Evolutionary conservation across 2,329 filamentous ascomycete species (phyloP).

Genomic region (Lachnellula hyalina): DNA sequence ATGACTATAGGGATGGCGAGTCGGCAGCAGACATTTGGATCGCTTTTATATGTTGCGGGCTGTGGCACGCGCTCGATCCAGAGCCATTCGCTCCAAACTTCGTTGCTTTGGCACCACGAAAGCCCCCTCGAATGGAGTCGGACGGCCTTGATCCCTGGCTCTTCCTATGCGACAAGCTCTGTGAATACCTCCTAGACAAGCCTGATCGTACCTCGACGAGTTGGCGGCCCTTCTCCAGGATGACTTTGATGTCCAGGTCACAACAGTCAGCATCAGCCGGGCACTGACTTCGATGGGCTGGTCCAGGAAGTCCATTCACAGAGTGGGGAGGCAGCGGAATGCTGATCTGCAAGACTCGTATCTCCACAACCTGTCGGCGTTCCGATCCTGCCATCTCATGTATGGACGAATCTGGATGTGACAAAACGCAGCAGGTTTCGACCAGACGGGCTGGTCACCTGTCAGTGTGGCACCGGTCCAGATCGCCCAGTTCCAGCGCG

Average conservation of each 20-base stretch:
- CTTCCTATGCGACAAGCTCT: too few species aligned
- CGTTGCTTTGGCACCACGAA: constrained; percentile 3
- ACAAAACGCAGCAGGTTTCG: constrained; percentile 33
- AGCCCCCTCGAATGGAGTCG: constrained; percentile 2
- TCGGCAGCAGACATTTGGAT: too few species aligned
- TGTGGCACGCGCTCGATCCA: neutral
- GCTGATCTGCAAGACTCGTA: constrained; percentile 34
- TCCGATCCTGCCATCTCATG: constrained; percentile 32
- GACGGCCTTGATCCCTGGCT: neutral
- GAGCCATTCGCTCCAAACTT: neutral
- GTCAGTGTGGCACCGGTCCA: constrained; percentile 27
- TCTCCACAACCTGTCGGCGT: constrained; percentile 31
- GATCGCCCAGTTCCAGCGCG: constrained; percentile 22
- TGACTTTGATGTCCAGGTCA: constrained; percentile 10
- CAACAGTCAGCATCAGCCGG: constrained; percentile 10
- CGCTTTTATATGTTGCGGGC: neutral
- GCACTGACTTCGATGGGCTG: constrained; percentile 17
- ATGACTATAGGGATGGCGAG: too few species aligned
- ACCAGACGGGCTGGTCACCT: constrained; percentile 34
- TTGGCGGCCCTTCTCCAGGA: neutral
- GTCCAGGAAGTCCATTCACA: constrained; percentile 30
- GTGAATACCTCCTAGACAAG: too few species aligned
- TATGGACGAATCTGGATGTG: constrained; percentile 36
- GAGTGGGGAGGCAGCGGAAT: constrained; percentile 31
- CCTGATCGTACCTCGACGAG: too few species aligned